Evolutionary conservation across 2,329 filamentous ascomycete genomes (phyloP).

Genomic region (Reticulascus tulasneorum): DNA sequence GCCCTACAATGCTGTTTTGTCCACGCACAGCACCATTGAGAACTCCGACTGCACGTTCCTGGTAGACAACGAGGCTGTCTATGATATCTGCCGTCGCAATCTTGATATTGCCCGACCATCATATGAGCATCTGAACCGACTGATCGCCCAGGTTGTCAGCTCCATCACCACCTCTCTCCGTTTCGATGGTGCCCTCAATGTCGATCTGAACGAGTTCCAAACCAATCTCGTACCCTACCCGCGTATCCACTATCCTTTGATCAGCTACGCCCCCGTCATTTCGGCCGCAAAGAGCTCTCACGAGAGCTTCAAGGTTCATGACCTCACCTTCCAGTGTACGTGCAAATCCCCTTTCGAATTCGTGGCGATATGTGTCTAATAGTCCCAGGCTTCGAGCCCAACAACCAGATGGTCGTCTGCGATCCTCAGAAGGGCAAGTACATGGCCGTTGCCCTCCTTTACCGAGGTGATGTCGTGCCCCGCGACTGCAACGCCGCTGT

Average conservation of each 20-base stretch:
- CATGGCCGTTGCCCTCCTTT: slow-evolving; percentile 70
- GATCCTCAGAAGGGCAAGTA: slow-evolving; percentile 72
- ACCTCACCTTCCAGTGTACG: slow-evolving; percentile 71
- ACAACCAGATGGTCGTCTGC: slow-evolving; percentile 77
- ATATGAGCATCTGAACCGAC: slow-evolving; percentile 68
- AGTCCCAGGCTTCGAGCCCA: slow-evolving; percentile 63
- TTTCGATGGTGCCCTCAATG: slow-evolving; percentile 69
- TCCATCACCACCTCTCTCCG: slow-evolving; percentile 70
- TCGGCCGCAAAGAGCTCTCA: slow-evolving; percentile 74
- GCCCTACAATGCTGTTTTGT: slow-evolving; percentile 71
- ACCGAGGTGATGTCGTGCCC: slow-evolving; percentile 68
- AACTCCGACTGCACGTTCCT: slow-evolving; percentile 78
- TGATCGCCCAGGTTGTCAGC: slow-evolving; percentile 71
- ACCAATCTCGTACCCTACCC: slow-evolving; percentile 72
- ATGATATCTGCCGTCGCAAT: slow-evolving; percentile 71
- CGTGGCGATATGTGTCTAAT: slow-evolving; percentile 18
- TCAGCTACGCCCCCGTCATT: slow-evolving; percentile 69
- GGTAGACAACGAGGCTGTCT: slow-evolving; percentile 71
- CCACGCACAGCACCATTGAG: slow-evolving; percentile 72
- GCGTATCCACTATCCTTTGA: slow-evolving; percentile 70
- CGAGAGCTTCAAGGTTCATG: slow-evolving; percentile 82
- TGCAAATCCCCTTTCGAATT: slow-evolving; percentile 10
- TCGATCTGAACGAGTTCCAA: slow-evolving; percentile 75
- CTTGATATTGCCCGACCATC: slow-evolving; percentile 65
- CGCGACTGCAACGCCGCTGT: slow-evolving; percentile 66